Evolutionary conservation across 139 green algal species (phyloP).

Genomic region (Chlorella sorokiniana): DNA sequence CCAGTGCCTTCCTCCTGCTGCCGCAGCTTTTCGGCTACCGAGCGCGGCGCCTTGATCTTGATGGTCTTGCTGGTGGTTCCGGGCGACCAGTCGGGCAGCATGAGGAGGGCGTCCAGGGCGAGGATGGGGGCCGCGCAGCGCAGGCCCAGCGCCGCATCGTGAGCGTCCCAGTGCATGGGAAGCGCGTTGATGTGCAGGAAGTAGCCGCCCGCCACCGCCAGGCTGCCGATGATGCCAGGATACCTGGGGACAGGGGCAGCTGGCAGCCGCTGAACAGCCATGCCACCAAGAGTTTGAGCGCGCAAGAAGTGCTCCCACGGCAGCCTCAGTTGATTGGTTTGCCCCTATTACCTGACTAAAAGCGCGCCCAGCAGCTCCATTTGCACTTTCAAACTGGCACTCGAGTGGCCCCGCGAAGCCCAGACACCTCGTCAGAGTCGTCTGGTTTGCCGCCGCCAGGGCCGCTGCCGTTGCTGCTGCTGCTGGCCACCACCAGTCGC

Average conservation of each 20-base stretch:
- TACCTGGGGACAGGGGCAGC: not conserved
- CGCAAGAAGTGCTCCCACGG: not conserved
- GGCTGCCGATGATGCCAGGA: slow-evolving; percentile 38
- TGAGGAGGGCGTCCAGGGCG: slow-evolving; percentile 45
- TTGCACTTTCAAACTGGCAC: not conserved
- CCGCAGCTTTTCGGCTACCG: not conserved
- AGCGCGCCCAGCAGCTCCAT: slow-evolving; percentile 13
- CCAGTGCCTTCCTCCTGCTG: not conserved
- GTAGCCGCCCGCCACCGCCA: slow-evolving; percentile 43
- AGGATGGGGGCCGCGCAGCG: slow-evolving; percentile 37
- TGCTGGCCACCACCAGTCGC: not conserved
- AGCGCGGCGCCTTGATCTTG: slow-evolving; percentile 18
- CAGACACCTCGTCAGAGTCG: not conserved
- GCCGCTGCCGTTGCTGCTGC: not conserved
- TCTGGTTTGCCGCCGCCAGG: not conserved
- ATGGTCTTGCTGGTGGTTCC: slow-evolving; percentile 21
- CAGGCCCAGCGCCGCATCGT: slow-evolving; percentile 43
- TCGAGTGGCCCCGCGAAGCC: not conserved
- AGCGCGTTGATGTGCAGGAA: slow-evolving; percentile 47
- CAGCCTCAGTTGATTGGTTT: not conserved
- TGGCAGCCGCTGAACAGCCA: too few species aligned
- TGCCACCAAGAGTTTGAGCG: too few species aligned
- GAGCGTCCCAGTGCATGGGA: slow-evolving; percentile 42
- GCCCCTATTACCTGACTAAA: slow-evolving; percentile 1
- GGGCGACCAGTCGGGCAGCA: slow-evolving; percentile 49